A percentile compares a stretch with the other conserved stretches of the same genome.
Conservation (phyloP, 2,329 filamentous ascomycete species). For the Fusarium verrucosum region DNA sequence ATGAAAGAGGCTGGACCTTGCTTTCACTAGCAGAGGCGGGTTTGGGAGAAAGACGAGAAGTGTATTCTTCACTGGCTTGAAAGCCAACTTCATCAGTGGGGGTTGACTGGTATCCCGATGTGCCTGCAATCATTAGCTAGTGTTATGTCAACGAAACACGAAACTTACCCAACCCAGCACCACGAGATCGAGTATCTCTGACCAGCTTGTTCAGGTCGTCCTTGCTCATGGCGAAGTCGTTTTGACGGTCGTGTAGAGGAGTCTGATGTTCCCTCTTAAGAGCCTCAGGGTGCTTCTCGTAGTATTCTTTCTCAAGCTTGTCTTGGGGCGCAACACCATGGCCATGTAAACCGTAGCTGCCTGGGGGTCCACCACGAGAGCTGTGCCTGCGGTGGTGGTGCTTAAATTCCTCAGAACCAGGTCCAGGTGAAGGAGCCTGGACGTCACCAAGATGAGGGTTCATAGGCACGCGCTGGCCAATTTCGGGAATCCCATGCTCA, state of each 20-base stretch:
- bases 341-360: constrained; percentile 92
- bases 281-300: constrained; percentile 88
- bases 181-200: constrained; percentile 70
- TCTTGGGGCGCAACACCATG: constrained; percentile 80
- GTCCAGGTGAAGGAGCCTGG: constrained; percentile 88
- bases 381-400: constrained; percentile 78
- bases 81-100: constrained; percentile 93
- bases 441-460: constrained; percentile 92
- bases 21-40: constrained; percentile 53
- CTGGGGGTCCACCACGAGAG: constrained; percentile 76
- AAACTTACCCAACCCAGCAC: constrained; percentile 61
- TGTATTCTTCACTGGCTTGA: constrained; percentile 85
- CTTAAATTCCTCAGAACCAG: constrained; percentile 55
- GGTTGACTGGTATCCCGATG: constrained; percentile 72
- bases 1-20: constrained; percentile 31
- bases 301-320: constrained; percentile 91
- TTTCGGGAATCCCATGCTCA: constrained; percentile 89
- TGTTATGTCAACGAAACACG: not conserved
- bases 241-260: constrained; percentile 63
- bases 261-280: constrained; percentile 75
- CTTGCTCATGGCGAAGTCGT: constrained; percentile 86
- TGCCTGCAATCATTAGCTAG: constrained; percentile 60
- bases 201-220: constrained; percentile 93
- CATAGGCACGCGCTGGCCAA: constrained; percentile 93
- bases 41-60: constrained; percentile 75